Evolutionary conservation across 1,139 yeast genomes (phyloP).

Genomic region (Pichia cactophila): DNA sequence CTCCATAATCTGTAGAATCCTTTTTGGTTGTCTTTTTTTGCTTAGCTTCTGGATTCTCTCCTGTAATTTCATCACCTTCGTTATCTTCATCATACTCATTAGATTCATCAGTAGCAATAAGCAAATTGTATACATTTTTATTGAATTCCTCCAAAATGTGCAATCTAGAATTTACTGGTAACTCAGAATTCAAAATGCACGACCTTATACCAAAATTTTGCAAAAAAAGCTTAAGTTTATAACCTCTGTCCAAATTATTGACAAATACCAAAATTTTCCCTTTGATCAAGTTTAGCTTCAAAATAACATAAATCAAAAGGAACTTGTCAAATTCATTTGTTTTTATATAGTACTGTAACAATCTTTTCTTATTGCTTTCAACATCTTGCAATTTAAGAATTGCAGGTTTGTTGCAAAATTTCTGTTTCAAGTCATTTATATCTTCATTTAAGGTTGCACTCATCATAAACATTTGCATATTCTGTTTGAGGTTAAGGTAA

Average conservation of each 20-base stretch:
- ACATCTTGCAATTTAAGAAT: conserved; percentile 69
- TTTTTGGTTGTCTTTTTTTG: conserved; percentile 29
- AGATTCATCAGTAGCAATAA: conserved; percentile 94
- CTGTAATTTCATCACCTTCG: conserved; percentile 40
- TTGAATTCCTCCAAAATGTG: conserved; percentile 95
- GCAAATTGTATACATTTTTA: conserved; percentile 74
- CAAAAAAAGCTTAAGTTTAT: conserved; percentile 78
- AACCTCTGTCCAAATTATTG: conserved; percentile 91
- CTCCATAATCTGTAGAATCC: conserved; percentile 68
- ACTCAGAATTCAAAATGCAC: conserved; percentile 84
- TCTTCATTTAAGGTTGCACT: conserved; percentile 94
- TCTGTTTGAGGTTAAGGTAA: conserved; percentile 61
- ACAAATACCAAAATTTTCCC: conserved; percentile 92
- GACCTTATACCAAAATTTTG: conserved; percentile 92
- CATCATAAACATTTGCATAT: conserved; percentile 87
- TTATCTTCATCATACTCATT: conserved; percentile 46
- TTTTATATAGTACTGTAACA: conserved; percentile 80
- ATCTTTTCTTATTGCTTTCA: conserved; percentile 45
- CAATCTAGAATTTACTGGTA: conserved; percentile 86
- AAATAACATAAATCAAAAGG: conserved; percentile 80
- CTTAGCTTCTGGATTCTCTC: conserved; percentile 18
- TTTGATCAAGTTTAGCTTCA: conserved; percentile 79
- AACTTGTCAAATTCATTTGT: conserved; percentile 90
- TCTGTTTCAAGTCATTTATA: conserved; percentile 62
- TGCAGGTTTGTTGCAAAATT: conserved; percentile 83